Evolutionary conservation across 2,329 filamentous ascomycete species (phyloP).

Genomic region (Colletotrichum sp.): DNA sequence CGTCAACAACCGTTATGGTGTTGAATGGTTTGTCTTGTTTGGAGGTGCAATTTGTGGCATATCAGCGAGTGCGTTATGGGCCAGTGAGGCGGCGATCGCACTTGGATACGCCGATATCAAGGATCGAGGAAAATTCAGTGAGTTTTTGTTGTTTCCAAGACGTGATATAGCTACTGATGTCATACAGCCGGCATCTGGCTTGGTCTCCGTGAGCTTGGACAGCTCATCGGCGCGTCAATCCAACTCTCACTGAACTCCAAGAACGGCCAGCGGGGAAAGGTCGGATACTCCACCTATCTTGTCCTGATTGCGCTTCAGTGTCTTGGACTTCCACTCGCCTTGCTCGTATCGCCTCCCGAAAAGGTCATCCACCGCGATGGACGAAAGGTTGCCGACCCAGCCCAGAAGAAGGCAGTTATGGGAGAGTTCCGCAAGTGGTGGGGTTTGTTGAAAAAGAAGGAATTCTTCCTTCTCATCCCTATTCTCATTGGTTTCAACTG

Average conservation of each 20-base stretch:
- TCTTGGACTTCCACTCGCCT: conserved; percentile 47
- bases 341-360: conserved; percentile 49
- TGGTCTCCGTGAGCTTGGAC: conserved; percentile 55
- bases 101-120: conserved; percentile 39
- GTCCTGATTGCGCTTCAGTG: conserved; percentile 50
- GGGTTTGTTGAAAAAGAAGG: conserved; percentile 43
- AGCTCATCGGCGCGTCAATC: conserved; percentile 56
- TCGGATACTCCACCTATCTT: conserved; percentile 46
- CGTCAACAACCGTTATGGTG: too few relatives aligned
- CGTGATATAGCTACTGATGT: not conserved
- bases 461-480: conserved; percentile 54
- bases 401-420: conserved; percentile 40
- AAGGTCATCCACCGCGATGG: conserved; percentile 48
- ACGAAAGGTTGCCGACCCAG: conserved; percentile 29
- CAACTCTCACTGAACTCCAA: conserved; percentile 54
- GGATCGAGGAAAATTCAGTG: conserved; percentile 47
- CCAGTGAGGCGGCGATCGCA: too few relatives aligned
- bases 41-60: too few relatives aligned
- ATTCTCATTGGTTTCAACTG: conserved; percentile 56
- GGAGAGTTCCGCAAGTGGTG: conserved; percentile 42
- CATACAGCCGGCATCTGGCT: conserved; percentile 54
- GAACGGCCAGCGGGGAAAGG: conserved; percentile 46
- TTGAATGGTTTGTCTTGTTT: too few relatives aligned
- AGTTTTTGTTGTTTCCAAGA: not conserved
- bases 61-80: too few relatives aligned